Evolutionary conservation across 305 asterid species (phyloP).

Genomic region (Rubia balearica): DNA sequence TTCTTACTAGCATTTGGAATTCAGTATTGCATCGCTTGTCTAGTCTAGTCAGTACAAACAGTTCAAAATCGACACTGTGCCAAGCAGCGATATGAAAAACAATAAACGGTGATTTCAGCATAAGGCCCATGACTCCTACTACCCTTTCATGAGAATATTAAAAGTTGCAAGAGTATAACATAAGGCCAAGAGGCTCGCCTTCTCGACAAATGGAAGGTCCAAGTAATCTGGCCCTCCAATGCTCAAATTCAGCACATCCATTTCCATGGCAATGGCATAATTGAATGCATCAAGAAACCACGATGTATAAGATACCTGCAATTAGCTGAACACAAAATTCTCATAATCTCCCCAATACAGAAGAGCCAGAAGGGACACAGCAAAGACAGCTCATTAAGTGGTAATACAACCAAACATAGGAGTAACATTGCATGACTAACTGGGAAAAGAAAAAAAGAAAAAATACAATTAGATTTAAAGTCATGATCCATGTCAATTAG

Average conservation of each 20-base stretch:
- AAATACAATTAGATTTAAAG: background rate
- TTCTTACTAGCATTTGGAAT: background rate
- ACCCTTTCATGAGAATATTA: background rate
- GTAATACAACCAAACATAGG: background rate
- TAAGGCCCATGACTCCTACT: background rate
- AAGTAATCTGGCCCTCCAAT: conserved; percentile 97
- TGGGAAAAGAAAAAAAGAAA: background rate
- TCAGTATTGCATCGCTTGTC: background rate
- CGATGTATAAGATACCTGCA: conserved; percentile 99
- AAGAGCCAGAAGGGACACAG: conserved; percentile 4
- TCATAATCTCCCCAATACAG: conserved; percentile 56
- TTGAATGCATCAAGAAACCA: conserved; percentile 99
- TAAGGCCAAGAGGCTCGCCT: conserved; percentile 34
- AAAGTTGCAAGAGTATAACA: background rate
- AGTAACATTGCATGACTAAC: background rate
- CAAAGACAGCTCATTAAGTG: background rate
- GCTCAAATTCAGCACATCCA: conserved; percentile 99
- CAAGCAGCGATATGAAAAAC: background rate
- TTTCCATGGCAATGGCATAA: conserved; percentile 87
- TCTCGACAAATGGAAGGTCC: conserved; percentile 96
- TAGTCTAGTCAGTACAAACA: background rate
- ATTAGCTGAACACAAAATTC: conserved; percentile 80
- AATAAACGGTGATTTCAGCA: background rate
- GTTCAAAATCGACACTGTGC: background rate
- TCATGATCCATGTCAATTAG: background rate